Evolutionary conservation across 1,139 yeast species (phyloP).

Genomic region (Candida smagusa): DNA sequence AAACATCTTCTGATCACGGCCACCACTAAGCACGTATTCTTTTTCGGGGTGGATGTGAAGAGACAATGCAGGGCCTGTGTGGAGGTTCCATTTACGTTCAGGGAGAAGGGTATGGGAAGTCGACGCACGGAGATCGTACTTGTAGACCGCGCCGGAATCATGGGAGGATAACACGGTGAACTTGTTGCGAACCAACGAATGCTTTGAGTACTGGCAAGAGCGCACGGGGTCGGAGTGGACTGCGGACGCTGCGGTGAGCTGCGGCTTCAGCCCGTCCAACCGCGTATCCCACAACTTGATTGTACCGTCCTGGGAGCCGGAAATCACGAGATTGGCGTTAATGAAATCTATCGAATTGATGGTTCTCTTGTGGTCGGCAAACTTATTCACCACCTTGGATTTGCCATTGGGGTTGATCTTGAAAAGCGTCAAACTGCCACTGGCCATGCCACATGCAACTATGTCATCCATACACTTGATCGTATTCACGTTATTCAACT

Average conservation of each 20-base stretch:
- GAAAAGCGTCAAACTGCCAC: slow-evolving; percentile 35
- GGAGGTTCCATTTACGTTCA: slow-evolving; percentile 81
- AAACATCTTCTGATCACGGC: slow-evolving; percentile 81
- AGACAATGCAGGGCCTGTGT: slow-evolving; percentile 86
- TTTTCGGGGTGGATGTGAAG: slow-evolving; percentile 84
- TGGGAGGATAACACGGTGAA: slow-evolving; percentile 58
- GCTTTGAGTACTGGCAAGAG: slow-evolving; percentile 59
- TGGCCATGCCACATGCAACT: slow-evolving; percentile 44
- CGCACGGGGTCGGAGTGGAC: slow-evolving; percentile 65
- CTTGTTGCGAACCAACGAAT: slow-evolving; percentile 31
- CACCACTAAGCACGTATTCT: slow-evolving; percentile 87
- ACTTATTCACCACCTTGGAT: slow-evolving; percentile 39
- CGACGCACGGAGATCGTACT: slow-evolving; percentile 67
- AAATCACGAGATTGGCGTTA: slow-evolving; percentile 50
- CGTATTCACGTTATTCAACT: slow-evolving; percentile 42
- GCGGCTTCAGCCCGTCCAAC: slow-evolving; percentile 43
- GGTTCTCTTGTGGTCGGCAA: slow-evolving; percentile 74
- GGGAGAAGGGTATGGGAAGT: slow-evolving; percentile 29
- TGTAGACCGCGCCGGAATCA: slow-evolving; percentile 84
- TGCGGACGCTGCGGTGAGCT: slow-evolving; percentile 39
- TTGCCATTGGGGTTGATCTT: slow-evolving; percentile 34
- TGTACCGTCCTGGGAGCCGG: slow-evolving; percentile 92
- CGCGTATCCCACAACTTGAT: slow-evolving; percentile 88
- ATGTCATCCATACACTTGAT: slow-evolving; percentile 33
- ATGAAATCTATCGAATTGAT: slow-evolving; percentile 76